Percentiles rank a stretch among this genome's conserved stretches.
Conservation (phyloP, 495 filamentous ascomycete species). For the Neurospora tetrasperma region DNA sequence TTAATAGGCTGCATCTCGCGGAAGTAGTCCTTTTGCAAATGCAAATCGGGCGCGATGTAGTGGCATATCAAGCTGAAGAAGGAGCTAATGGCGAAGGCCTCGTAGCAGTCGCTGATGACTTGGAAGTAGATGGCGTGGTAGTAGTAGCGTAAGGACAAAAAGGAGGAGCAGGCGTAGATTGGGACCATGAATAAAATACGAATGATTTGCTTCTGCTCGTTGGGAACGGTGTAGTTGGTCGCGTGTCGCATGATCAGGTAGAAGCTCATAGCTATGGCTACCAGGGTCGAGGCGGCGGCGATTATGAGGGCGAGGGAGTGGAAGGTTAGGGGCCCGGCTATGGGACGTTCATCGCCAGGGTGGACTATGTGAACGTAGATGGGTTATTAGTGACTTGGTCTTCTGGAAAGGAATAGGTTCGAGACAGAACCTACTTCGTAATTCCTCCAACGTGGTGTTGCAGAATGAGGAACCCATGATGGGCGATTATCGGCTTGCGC, state of each 20-base stretch:
- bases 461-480: slow-evolving; percentile 14
- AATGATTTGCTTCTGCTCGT: slow-evolving; percentile 84
- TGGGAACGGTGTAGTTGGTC: slow-evolving; percentile 70
- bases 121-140: slow-evolving; percentile 74
- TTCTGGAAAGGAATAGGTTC: too few species aligned
- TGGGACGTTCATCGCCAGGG: slow-evolving; percentile 27
- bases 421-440: slow-evolving; percentile 37
- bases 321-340: slow-evolving; percentile 42
- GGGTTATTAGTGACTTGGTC: not conserved
- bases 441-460: slow-evolving; percentile 45
- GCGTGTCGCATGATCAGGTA: slow-evolving; percentile 69
- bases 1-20: slow-evolving; percentile 50
- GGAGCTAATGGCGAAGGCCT: slow-evolving; percentile 82
- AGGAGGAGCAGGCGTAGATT: slow-evolving; percentile 69
- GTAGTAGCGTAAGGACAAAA: slow-evolving; percentile 69
- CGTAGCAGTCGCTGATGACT: slow-evolving; percentile 77
- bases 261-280: slow-evolving; percentile 45
- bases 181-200: slow-evolving; percentile 89
- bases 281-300: slow-evolving; percentile 41
- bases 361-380: slow-evolving; percentile 3
- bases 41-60: slow-evolving; percentile 71
- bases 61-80: slow-evolving; percentile 86
- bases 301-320: slow-evolving; percentile 46
- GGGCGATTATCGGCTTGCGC: not conserved
- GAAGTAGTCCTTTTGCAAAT: slow-evolving; percentile 84